Evolutionary conservation across 1,284 basidiomycete genomes (phyloP).

Genomic region (Fistulina hepatica): DNA sequence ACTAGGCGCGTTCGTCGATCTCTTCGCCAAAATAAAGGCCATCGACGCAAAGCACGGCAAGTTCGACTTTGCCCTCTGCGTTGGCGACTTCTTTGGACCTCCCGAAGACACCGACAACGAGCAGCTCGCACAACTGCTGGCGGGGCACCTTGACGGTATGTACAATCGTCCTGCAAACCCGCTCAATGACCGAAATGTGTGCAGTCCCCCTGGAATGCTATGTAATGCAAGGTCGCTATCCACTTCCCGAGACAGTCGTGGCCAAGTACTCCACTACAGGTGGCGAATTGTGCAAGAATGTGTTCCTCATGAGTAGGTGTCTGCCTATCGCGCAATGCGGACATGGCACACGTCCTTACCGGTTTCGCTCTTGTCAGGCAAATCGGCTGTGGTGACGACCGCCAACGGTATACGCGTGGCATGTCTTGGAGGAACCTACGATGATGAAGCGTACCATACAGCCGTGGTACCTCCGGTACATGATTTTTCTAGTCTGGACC

Average conservation of each 20-base stretch:
- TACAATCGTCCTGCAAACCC: slow-evolving; percentile 2
- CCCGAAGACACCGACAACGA: slow-evolving; percentile 31
- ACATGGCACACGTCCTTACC: neutral
- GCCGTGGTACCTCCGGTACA: slow-evolving; percentile 51
- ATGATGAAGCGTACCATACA: slow-evolving; percentile 46
- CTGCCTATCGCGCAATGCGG: too few species aligned
- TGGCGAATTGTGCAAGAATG: slow-evolving; percentile 71
- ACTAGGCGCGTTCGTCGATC: slow-evolving; percentile 59
- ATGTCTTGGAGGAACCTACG: slow-evolving; percentile 72
- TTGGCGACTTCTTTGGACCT: slow-evolving; percentile 83
- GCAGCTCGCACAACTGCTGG: slow-evolving; percentile 50
- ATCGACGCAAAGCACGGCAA: slow-evolving; percentile 93
- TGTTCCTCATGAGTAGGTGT: slow-evolving; percentile 75
- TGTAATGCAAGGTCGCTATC: slow-evolving; percentile 76
- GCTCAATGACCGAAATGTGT: slow-evolving; percentile 9
- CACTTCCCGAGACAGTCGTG: slow-evolving; percentile 61
- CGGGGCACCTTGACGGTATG: slow-evolving; percentile 56
- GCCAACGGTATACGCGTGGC: slow-evolving; percentile 79
- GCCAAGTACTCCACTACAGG: slow-evolving; percentile 65
- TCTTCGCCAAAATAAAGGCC: slow-evolving; percentile 73
- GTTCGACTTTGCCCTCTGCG: slow-evolving; percentile 80
- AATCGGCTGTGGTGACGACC: slow-evolving; percentile 74
- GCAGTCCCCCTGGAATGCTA: slow-evolving; percentile 84
- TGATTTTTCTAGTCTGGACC: slow-evolving; percentile 13
- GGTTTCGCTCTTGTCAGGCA: slow-evolving; percentile 40